A percentile compares a stretch with the other conserved stretches of the same genome.
Evolutionary conservation across 1,284 basidiomycete genomes (phyloP).

Genomic region (Clitocybe nebularis): DNA sequence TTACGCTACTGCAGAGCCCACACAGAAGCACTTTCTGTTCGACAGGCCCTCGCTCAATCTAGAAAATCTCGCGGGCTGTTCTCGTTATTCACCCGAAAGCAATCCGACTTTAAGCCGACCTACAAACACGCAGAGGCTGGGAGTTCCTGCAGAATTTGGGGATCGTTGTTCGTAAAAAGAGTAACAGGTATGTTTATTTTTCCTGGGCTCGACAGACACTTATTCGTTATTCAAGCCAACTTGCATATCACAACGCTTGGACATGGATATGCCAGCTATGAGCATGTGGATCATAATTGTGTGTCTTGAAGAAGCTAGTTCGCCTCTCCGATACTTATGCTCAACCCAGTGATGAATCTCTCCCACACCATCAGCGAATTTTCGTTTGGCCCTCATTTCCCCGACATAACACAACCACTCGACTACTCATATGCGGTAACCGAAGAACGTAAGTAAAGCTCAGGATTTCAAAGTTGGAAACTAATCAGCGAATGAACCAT

Average conservation of each 20-base stretch:
- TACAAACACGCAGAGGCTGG: slow-evolving; percentile 66
- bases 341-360: slow-evolving; percentile 82
- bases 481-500: no score
- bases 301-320: slow-evolving; percentile 23
- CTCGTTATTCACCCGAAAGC: slow-evolving; percentile 43
- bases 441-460: slow-evolving; percentile 61
- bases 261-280: slow-evolving; percentile 85
- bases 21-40: slow-evolving; percentile 59
- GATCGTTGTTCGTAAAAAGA: slow-evolving; percentile 82
- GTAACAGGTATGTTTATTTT: slow-evolving; percentile 64
- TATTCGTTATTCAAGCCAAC: slow-evolving; percentile 52
- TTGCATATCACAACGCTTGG: slow-evolving; percentile 89
- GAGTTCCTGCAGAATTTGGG: slow-evolving; percentile 82
- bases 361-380: slow-evolving; percentile 96
- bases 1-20: slow-evolving; percentile 43
- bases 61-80: slow-evolving; percentile 69
- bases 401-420: slow-evolving; percentile 91
- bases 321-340: background rate
- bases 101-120: slow-evolving; percentile 60
- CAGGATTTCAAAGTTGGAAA: no score
- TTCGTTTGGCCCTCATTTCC: slow-evolving; percentile 95
- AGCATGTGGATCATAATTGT: slow-evolving; percentile 87
- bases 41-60: slow-evolving; percentile 67
- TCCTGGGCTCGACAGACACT: background rate
- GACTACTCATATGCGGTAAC: slow-evolving; percentile 88